Percentiles rank a stretch among this genome's conserved stretches.
Evolutionary conservation across 345 rosid species (phyloP).

Genomic region (Brassica napus): DNA sequence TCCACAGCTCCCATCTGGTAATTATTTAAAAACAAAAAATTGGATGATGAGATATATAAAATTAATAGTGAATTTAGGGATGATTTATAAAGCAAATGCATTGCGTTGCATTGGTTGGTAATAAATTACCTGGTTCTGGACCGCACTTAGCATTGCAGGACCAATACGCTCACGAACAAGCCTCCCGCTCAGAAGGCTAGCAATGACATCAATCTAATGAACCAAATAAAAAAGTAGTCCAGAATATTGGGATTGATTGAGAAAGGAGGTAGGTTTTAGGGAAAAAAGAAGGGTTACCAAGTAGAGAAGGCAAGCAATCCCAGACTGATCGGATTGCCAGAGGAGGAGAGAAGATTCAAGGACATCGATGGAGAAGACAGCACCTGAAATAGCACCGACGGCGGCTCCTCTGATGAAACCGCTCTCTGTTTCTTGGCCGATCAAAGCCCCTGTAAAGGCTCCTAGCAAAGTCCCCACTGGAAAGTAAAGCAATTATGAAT

Average conservation of each 20-base stretch:
- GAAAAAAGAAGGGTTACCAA: constrained; percentile 48
- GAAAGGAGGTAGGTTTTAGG: background rate
- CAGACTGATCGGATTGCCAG: constrained; percentile 95
- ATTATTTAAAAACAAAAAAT: background rate
- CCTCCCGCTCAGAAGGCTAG: constrained; percentile 93
- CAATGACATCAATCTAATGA: constrained; percentile 77
- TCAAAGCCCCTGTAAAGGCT: constrained; percentile 96
- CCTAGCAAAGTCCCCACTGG: constrained; percentile 96
- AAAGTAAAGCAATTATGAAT: background rate
- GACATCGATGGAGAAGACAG: constrained; percentile 96
- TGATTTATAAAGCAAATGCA: background rate
- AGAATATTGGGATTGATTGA: background rate
- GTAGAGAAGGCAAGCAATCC: constrained; percentile 82
- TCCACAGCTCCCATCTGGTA: constrained; percentile 91
- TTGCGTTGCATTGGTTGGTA: background rate
- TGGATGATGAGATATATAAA: background rate
- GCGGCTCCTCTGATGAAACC: constrained; percentile 97
- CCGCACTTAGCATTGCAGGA: constrained; percentile 98
- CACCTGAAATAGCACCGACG: constrained; percentile 96
- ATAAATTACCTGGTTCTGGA: constrained; percentile 84
- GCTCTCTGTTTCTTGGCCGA: constrained; percentile 98
- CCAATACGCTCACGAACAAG: constrained; percentile 96
- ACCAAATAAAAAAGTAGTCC: background rate
- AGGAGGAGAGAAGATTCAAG: constrained; percentile 93
- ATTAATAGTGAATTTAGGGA: background rate